Conservation (phyloP, 495 filamentous ascomycete genomes). For the Glarea lozoyensis region DNA sequence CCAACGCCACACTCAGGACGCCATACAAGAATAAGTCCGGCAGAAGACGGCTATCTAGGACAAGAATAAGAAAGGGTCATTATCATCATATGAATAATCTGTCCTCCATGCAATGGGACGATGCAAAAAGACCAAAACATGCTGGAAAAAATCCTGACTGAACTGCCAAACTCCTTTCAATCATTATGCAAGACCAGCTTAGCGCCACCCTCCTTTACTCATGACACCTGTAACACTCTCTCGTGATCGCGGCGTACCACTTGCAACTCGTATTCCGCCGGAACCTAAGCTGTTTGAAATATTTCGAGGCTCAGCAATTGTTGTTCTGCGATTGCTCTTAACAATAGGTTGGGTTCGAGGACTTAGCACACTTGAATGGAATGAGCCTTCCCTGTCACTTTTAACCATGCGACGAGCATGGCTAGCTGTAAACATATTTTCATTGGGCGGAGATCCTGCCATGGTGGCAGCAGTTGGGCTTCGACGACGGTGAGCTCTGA, state of each 20-base stretch:
- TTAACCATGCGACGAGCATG: constrained; percentile 65
- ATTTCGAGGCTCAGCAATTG: constrained; percentile 14
- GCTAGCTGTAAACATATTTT: constrained; percentile 58
- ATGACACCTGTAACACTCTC: constrained; percentile 17
- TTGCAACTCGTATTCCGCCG: constrained; percentile 9
- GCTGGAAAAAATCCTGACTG: background rate
- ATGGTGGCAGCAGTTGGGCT: constrained; percentile 48
- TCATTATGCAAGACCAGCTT: background rate
- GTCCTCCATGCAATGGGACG: constrained; percentile 5
- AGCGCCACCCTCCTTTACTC: constrained; percentile 21
- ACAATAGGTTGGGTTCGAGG: constrained; percentile 58
- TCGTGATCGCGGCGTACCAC: constrained; percentile 12
- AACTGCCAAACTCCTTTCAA: constrained; percentile 2
- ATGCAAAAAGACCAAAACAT: background rate
- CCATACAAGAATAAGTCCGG: background rate
- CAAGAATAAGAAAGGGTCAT: constrained; percentile 14
- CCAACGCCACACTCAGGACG: constrained; percentile 1
- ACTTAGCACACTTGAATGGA: constrained; percentile 50
- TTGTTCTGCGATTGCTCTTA: constrained; percentile 31
- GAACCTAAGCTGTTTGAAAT: constrained; percentile 10
- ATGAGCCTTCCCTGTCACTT: constrained; percentile 48
- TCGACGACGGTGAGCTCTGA: constrained; percentile 46
- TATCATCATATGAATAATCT: constrained; percentile 12
- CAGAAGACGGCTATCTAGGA: background rate
- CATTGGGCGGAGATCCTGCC: constrained; percentile 46